Conservation (phyloP, 768 basidiomycete genomes). For the Postia placenta region DNA sequence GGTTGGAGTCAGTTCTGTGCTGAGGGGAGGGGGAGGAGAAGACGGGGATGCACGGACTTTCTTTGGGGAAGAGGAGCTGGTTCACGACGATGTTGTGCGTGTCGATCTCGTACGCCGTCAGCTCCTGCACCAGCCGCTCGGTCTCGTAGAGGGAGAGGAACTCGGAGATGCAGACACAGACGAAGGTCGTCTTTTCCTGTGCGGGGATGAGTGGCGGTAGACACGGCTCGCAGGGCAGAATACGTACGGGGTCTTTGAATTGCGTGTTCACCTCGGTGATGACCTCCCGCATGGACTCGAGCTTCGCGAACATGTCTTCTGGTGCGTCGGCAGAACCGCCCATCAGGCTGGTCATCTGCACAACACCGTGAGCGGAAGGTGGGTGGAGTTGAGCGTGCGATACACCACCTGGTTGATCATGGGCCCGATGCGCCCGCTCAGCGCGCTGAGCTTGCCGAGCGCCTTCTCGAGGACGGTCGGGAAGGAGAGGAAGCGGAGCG, state of each 20-base stretch:
- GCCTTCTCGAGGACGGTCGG: slow-evolving; percentile 97
- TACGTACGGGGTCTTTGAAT: slow-evolving; percentile 93
- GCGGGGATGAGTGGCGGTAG: background rate
- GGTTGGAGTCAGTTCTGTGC: background rate
- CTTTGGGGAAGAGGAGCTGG: slow-evolving; percentile 91
- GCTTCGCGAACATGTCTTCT: slow-evolving; percentile 98
- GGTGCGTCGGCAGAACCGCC: slow-evolving; percentile 86
- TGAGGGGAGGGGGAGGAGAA: background rate
- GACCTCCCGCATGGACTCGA: slow-evolving; percentile 93
- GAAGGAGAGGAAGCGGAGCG: slow-evolving; percentile 97
- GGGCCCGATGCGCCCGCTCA: slow-evolving; percentile 94
- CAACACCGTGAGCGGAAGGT: background rate
- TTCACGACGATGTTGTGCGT: slow-evolving; percentile 99
- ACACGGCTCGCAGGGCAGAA: background rate
- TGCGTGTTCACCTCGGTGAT: slow-evolving; percentile 99
- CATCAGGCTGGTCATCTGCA: slow-evolving; percentile 93
- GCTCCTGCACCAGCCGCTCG: slow-evolving; percentile 93
- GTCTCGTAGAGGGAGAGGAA: slow-evolving; percentile 98
- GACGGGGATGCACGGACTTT: slow-evolving; percentile 44
- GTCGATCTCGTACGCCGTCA: slow-evolving; percentile 92
- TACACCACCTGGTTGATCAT: slow-evolving; percentile 87
- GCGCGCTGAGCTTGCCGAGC: slow-evolving; percentile 84
- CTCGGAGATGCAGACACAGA: slow-evolving; percentile 98
- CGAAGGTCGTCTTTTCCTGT: slow-evolving; percentile 97
- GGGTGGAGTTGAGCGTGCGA: background rate